phyloP scores from a whole-genome alignment of 805 yeast genomes.

The Naumovozyma baii region DNA sequence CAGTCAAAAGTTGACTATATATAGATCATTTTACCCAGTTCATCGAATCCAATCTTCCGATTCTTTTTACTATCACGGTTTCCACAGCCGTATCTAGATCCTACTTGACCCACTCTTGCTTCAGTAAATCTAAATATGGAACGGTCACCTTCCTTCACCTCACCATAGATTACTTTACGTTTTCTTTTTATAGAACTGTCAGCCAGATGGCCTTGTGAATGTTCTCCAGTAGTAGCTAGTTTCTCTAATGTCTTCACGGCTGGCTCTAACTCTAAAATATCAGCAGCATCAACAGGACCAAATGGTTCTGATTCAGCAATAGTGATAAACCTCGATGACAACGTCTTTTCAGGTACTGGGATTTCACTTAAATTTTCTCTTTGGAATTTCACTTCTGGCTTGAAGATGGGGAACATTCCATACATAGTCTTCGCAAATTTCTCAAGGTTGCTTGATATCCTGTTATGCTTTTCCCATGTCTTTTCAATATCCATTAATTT shows the following conservation, averaged over 20 bases:
- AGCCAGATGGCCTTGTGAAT: conserved; percentile 20
- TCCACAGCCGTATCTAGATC: conserved; percentile 84
- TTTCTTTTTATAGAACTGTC: conserved; percentile 20
- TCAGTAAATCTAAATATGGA: conserved; percentile 63
- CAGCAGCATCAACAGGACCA: conserved; percentile 93
- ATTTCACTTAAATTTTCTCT: conserved; percentile 85
- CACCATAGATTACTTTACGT: conserved; percentile 42
- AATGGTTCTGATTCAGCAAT: conserved; percentile 92
- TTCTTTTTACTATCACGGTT: conserved; percentile 82
- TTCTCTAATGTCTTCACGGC: conserved; percentile 69
- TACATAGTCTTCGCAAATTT: conserved; percentile 55
- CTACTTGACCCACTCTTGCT: conserved; percentile 75
- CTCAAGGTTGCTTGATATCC: conserved; percentile 45
- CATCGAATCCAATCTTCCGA: conserved; percentile 63
- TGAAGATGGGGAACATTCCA: conserved; percentile 71
- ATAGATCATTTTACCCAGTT: conserved; percentile 47
- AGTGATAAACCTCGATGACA: conserved; percentile 72
- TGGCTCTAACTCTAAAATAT: conserved; percentile 73
- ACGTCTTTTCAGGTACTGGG: conserved; percentile 78
- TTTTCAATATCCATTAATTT: conserved; percentile 58
- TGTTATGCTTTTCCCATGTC: conserved; percentile 44
- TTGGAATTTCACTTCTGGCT: conserved; percentile 26
- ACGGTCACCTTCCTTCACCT: conserved; percentile 59
- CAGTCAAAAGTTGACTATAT: conserved; percentile 7
- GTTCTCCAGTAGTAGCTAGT: conserved; percentile 50